Evolutionary conservation across 1,284 basidiomycete genomes (phyloP), one percentile per base, ranked within the genome.

Genomic region (Moniliophthora roreri): DNA sequence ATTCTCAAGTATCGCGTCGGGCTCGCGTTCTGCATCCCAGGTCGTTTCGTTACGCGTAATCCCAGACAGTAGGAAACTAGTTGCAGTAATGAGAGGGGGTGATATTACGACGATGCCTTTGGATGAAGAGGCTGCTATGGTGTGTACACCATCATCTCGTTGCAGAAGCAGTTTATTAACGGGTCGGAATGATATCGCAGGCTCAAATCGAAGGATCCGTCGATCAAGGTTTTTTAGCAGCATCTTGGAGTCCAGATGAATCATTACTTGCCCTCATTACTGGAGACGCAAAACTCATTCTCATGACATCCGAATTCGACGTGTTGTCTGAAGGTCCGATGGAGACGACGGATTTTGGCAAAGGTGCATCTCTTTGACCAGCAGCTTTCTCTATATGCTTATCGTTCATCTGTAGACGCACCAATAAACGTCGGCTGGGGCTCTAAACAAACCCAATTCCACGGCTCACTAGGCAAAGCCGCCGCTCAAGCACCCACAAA

Each of bases 391-490:
- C 32, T 32, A 24, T 56, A 47, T 56, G 28, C 52, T 58, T 54
- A 59, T 36, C 21, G 47, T 38, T 55, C 15, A 24, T 15, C 48
- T 38, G 1, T 62, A 93, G 94, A 94, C 67, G 83, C 86, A 37
- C 93, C 91, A 5, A 93, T 98, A 63, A 93, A 95, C 61, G 92
- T 98, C 51, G 97, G 97, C 8, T 99, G 97, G 97, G 97, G 97
- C 26, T 93, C 92, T 3, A 97, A 96, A 65, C 81, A 91, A 63
- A 99, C 97, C 0, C 97, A 99, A 67, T 99, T 99, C 67, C 95
- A 98, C 62, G 97, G 97, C 11, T 95, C 94, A 0, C 78, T 95
- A 3, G 97, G 97, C 26, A 99, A 98, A 69, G 76, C 83, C 6
- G 91, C 91, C 3, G 92, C 93, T 0, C 81, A 83, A 55, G 77